A percentile compares a stretch with the other conserved stretches of the same genome.
phyloP scores from a whole-genome alignment of 2,329 filamentous ascomycete species.

The Paraconiothyrium brasiliense region DNA sequence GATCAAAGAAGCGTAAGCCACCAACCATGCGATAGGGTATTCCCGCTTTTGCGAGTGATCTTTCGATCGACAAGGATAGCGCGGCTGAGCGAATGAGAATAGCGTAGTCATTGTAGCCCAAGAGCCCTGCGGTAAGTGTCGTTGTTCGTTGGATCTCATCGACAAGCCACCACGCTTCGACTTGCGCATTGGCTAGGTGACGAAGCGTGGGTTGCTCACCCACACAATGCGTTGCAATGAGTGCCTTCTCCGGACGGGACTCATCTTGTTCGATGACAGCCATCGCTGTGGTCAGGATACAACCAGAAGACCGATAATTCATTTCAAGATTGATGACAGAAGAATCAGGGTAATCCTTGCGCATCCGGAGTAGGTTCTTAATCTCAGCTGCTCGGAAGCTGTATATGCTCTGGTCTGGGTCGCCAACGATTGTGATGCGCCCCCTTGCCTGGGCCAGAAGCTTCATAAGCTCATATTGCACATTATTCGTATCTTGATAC shows the following conservation, averaged over 20 bases:
- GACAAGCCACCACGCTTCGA: conserved; percentile 89
- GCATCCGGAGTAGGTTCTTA: conserved; percentile 82
- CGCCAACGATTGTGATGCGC: conserved; percentile 92
- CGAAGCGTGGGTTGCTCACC: conserved; percentile 85
- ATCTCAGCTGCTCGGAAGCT: conserved; percentile 94
- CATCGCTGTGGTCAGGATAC: conserved; percentile 81
- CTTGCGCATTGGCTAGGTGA: conserved; percentile 72
- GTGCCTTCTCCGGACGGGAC: conserved; percentile 78
- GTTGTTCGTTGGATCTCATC: conserved; percentile 78
- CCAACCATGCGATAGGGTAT: conserved; percentile 93
- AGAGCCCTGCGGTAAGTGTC: conserved; percentile 75
- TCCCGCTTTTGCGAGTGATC: conserved; percentile 79
- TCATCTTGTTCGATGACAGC: conserved; percentile 91
- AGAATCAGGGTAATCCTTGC: conserved; percentile 78
- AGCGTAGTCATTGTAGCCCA: conserved; percentile 81
- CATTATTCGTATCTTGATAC: conserved; percentile 95
- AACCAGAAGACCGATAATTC: conserved; percentile 91
- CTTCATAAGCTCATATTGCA: conserved; percentile 94
- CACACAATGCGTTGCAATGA: conserved; percentile 81
- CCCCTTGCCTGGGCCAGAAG: conserved; percentile 77
- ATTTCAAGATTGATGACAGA: conserved; percentile 87
- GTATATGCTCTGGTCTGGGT: conserved; percentile 98
- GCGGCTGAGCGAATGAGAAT: conserved; percentile 86
- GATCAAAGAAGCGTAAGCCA: conserved; percentile 90
- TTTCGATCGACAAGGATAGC: conserved; percentile 86